Conservation (phyloP, 2,329 filamentous ascomycete genomes). For the Helotiales sp. region DNA sequence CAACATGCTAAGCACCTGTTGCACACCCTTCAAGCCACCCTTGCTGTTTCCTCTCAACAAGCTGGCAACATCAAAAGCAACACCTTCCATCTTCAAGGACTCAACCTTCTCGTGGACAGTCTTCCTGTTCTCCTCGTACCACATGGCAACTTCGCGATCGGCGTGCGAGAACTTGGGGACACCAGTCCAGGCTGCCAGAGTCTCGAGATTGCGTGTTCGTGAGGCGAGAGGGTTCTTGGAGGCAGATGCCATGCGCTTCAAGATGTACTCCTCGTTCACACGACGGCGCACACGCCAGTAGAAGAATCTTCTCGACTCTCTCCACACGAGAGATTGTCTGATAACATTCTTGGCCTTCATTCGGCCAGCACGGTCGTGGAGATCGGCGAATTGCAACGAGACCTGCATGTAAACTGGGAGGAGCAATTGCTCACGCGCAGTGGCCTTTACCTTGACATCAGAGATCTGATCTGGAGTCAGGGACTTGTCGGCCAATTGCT, state of each 20-base stretch:
- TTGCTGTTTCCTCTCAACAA: slow-evolving; percentile 69
- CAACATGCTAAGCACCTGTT: slow-evolving; percentile 83
- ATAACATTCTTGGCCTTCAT: slow-evolving; percentile 99
- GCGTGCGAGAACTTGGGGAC: slow-evolving; percentile 77
- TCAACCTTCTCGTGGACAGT: slow-evolving; percentile 83
- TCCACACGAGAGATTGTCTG: slow-evolving; percentile 82
- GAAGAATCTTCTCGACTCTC: slow-evolving; percentile 93
- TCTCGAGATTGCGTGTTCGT: slow-evolving; percentile 71
- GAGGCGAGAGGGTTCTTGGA: slow-evolving; percentile 52
- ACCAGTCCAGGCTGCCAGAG: slow-evolving; percentile 82
- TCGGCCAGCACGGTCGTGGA: slow-evolving; percentile 94
- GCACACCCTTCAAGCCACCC: slow-evolving; percentile 81
- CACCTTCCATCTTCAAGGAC: slow-evolving; percentile 75
- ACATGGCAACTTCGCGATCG: slow-evolving; percentile 84
- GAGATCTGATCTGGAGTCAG: slow-evolving; percentile 76
- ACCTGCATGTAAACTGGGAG: slow-evolving; percentile 95
- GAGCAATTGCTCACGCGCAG: slow-evolving; percentile 82
- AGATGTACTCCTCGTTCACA: slow-evolving; percentile 95
- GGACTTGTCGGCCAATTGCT: slow-evolving; percentile 67
- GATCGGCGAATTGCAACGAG: slow-evolving; percentile 93
- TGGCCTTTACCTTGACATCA: slow-evolving; percentile 83
- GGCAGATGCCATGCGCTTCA: slow-evolving; percentile 77
- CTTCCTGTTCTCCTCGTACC: slow-evolving; percentile 96
- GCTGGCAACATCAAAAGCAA: slow-evolving; percentile 72
- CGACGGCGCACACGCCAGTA: slow-evolving; percentile 99